Conservation (phyloP, 345 rosid genomes). For the Xanthoceras sorbifolium region DNA sequence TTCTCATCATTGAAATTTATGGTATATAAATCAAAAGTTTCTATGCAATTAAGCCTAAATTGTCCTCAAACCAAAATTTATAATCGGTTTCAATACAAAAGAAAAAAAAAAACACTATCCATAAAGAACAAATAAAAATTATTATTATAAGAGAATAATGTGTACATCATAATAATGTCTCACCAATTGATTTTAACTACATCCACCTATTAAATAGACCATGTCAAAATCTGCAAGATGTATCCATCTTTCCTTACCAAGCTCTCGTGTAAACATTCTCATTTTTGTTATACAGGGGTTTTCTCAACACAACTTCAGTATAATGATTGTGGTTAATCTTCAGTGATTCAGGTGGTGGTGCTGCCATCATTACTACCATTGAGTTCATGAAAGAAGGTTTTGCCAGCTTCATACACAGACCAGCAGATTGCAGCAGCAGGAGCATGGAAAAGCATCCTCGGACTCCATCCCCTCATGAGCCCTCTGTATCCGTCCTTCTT, state of each 20-base stretch:
- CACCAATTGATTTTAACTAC: conserved; percentile 1
- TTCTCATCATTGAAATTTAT: background rate
- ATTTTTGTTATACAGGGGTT: conserved; percentile 17
- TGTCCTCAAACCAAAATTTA: conserved; percentile 7
- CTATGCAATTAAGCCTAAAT: conserved; percentile 6
- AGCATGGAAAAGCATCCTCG: conserved; percentile 98
- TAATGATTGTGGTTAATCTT: conserved; percentile 12
- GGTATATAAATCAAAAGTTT: conserved; percentile 9
- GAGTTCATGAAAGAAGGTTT: conserved; percentile 67
- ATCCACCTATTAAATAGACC: conserved; percentile 10
- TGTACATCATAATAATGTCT: conserved; percentile 22
- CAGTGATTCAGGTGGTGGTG: conserved; percentile 38
- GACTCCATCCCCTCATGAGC: conserved; percentile 90
- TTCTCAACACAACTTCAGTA: conserved; percentile 17
- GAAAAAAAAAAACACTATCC: background rate
- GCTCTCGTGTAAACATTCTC: conserved; percentile 17
- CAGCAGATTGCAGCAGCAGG: conserved; percentile 99
- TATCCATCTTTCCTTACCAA: conserved; percentile 11
- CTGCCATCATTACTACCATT: conserved; percentile 41
- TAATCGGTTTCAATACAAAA: background rate
- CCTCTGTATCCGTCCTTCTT: conserved; percentile 86
- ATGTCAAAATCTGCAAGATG: conserved; percentile 3
- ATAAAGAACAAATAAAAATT: background rate
- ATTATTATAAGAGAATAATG: conserved; percentile 7
- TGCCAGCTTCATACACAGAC: conserved; percentile 86